Base-by-base conservation (phyloP, 371 early-diverging fungal genomes). In the Mortierella sp. region DNA sequence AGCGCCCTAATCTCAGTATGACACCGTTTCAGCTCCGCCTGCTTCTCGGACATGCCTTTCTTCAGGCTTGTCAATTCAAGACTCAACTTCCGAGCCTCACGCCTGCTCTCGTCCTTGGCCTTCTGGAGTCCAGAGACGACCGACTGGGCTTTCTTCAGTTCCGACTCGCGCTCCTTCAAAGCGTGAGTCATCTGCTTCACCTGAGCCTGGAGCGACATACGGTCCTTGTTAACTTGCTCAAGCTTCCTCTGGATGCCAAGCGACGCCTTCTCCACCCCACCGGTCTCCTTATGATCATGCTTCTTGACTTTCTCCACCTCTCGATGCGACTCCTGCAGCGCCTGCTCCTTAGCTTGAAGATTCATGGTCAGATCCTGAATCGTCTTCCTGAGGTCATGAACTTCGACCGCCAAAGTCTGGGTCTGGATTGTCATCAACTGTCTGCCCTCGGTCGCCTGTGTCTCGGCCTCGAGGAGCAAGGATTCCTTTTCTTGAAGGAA, bases 401-500 rank as follows among this genome's bases (percentile, higher is more conserved):
- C 50, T 21, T 64, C 64, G 6, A 30, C 32, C 1, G 56, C 50
- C 50, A 64, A 23, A 0, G 30, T 50, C 34, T 50, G 42, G 0
- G 64, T 64, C 9, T 30, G 50, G 12, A 41, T n/a, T 2, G 43
- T 27, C 8, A 44, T 43, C 6, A 6, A 6, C 14, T 43, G 30
- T 2, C 17, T 39, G 21, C 31, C n/a, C 4, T 17, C 17, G 8
- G 4, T 19, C 6, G 34, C 21, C 9, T 17, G n/a, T 0, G 41
- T 26, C 50, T 64, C 64, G 3, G 64, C 64, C 12, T 23, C 39
- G 1, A 17, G 32, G 21, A 64, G 42, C 0, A 56, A 50, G 1
- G 46, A 27, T n/a, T 64, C 64, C 8, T 64, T 64, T 27, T 56
- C 56, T 2, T 50, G 50, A 3, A 64, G 41, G 4, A 64, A 41